Base-by-base conservation (phyloP, 805 yeast genomes). In the Zygoascus bituminiphila region DNA sequence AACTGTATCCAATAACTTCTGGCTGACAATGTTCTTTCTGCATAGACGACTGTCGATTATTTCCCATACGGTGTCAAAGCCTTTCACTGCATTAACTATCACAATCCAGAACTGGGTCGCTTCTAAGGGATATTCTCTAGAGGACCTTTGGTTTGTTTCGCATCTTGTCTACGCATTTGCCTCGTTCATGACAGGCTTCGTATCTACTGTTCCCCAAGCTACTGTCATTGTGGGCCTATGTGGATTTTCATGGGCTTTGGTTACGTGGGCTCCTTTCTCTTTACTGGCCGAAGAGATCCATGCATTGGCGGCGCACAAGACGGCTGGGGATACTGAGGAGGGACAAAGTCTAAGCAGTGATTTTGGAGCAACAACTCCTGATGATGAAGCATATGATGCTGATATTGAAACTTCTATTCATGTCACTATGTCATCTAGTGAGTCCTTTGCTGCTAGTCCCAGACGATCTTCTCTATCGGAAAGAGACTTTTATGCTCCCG, bases 251-350 rank as follows among this genome's bases (percentile, higher is more conserved):
- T 81, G 86, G 86, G 84, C 85, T 0, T 68, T 71, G 50, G 81
- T 84, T 0, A 67, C 79, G 9, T 81, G 86, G 86, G 80, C 81
- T 2, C 86, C 86, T 8, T 81, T 78, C 62, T 80, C 79, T 1
- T 58, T 81, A 38, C 76, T 81, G 12, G 77, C 81, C 20, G 81
- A 78, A 43, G 62, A 65, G 15, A 62, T 65, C 33, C 64, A 57
- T 35, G 52, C 55, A 44, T 52, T 64, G 20, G 33, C 45, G 7
- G 22, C 42, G 19, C 44, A 50, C 7, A 5, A 29, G 2, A 23
- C 4, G 24, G 22, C 46, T 17, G 15, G 41, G 24, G 35, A 21
- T 9, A 40, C 29, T 6, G 21, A 15, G 10, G 40, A 43, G 29
- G 35, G 14, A n/a, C 24, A 24, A 2, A n/a, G 4, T 21, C n/a